Evolutionary conservation across 352 stramenopile species (phyloP).

Genomic region (Globisporangium radiosum): DNA sequence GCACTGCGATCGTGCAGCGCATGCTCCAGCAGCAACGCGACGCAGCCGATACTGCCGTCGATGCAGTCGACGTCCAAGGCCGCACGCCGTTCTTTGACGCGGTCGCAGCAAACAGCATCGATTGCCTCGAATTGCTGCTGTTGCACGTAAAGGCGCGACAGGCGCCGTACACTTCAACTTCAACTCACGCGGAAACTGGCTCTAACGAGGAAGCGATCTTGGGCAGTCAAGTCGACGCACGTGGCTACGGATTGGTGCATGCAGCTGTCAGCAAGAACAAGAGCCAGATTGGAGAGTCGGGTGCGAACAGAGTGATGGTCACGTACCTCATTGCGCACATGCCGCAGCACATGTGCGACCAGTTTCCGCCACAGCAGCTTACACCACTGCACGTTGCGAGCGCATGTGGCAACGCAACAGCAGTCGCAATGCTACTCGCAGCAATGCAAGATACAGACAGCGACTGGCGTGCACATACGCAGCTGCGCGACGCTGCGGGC

Average conservation of each 20-base stretch:
- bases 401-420: slow-evolving; percentile 1
- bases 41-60: neutral
- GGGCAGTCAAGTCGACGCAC: neutral
- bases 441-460: neutral
- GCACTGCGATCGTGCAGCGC: neutral
- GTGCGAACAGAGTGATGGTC: slow-evolving; percentile 1
- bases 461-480: neutral
- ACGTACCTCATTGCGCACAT: slow-evolving; percentile 5
- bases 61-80: neutral
- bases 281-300: too few species aligned
- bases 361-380: slow-evolving; percentile 3
- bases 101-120: slow-evolving; percentile 10
- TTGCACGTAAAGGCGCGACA: too few species aligned
- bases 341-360: neutral
- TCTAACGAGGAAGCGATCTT: neutral
- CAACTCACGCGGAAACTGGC: too few species aligned
- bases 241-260: slow-evolving; percentile 6
- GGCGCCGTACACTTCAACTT: too few species aligned
- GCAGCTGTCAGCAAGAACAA: neutral
- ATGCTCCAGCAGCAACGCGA: slow-evolving; percentile 3
- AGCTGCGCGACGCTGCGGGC: neutral
- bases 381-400: slow-evolving; percentile 5
- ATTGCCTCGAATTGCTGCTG: slow-evolving; percentile 14
- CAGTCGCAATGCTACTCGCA: slow-evolving; percentile 5
- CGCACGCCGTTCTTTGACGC: slow-evolving; percentile 19